These are phyloP conservation scores for Hymenoscyphus fraxineus DNA, from an alignment of 2,329 filamentous ascomycete species.

Conservation along the genomic window DNA sequence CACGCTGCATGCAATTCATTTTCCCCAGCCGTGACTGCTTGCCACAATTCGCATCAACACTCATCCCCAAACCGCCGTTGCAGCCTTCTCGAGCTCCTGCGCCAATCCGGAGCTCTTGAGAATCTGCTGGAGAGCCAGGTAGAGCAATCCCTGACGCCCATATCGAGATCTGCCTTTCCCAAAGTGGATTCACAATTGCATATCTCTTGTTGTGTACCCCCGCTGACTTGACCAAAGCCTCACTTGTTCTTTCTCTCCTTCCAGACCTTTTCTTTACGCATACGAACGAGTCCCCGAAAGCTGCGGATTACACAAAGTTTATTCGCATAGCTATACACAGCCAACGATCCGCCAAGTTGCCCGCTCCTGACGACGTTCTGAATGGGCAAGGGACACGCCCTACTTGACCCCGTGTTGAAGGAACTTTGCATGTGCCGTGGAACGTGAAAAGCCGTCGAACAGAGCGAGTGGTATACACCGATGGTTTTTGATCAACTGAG, in stretches of 20 bases:
- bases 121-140: background rate
- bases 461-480: background rate
- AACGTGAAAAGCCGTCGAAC: conserved; percentile 2
- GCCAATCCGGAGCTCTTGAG: background rate
- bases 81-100: background rate
- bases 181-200: conserved; percentile 2
- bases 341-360: background rate
- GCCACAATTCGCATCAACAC: background rate
- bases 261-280: background rate
- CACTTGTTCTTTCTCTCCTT: background rate
- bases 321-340: background rate
- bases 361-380: background rate
- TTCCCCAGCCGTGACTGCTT: background rate
- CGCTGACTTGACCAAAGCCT: background rate
- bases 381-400: background rate
- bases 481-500: background rate
- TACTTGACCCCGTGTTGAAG: background rate
- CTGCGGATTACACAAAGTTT: background rate
- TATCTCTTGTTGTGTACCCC: background rate
- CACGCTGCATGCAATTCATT: conserved; percentile 2
- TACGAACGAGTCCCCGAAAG: background rate
- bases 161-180: background rate
- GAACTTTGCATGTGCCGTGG: conserved; percentile 2
- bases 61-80: background rate
- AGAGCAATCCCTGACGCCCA: background rate